Base-by-base conservation (phyloP, 352 stramenopile genomes). In the Globisporangium abappressorium region DNA sequence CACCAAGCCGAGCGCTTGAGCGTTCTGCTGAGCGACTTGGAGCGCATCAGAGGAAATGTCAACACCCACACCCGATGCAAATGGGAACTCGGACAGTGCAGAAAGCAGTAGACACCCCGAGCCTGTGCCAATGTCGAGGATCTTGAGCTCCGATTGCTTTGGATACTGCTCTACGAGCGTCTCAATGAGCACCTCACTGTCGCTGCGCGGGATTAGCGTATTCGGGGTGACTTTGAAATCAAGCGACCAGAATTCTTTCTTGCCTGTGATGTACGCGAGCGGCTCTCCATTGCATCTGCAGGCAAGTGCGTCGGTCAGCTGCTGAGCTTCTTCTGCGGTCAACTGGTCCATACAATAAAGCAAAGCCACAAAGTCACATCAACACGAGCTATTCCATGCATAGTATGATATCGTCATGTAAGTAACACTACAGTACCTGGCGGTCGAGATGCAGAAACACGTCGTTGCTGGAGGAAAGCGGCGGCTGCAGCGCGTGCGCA, bases 131-230 rank as follows among this genome's bases (percentile, higher is more conserved):
- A 92, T 70, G 53, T 95, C 87, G 47, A 95, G 58, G 54, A 95
- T 83, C 12, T 60, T 57, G 53, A 95, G 62, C 34, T 64, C 41
- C 2, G 71, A 66, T 8, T 79, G 41, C 14, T 69, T 71, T 18
- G 76, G 60, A 55, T 89, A 91, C 70, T 82, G 65, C 2, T 70
- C 59, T 66, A 76, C 55, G 6, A 93, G 70, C 41, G 82, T 84
- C 30, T 95, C 85, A 65, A 95, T 84, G 6, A 95, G 79, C 24
- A 91, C 75, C 74, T 95, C 87, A 57, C 84, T 93, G 62, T 95
- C 87, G 41, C 76, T 88, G n/a, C 87, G 84, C 38, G 87, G 87
- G 62, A 95, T 93, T 38, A 95, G 79, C 30, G 85, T 93, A 22
- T 87, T 77, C 1, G 53, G 70, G 0, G 81, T 77, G 20, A 93